A percentile compares a stretch with the other conserved stretches of the same genome.
These are phyloP conservation scores for Draba incana DNA, from an alignment of 345 rosid genomes.

Conservation along the genomic window DNA sequence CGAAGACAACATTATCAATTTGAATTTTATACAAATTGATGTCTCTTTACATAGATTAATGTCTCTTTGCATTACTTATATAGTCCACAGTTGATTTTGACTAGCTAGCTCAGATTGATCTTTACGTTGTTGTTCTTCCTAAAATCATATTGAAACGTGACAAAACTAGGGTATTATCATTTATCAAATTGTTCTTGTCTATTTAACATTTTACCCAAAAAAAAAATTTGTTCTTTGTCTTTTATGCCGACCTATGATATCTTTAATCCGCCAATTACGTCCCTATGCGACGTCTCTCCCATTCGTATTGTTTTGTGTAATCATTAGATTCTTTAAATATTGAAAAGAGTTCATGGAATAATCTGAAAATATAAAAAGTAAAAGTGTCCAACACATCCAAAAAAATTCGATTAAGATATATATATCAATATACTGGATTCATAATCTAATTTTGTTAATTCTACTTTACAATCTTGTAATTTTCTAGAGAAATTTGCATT, in stretches of 20 bases:
- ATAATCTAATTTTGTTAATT: neutral
- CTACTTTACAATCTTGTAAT: neutral
- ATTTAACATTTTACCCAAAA: too few relatives aligned
- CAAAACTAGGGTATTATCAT: neutral
- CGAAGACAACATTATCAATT: too few relatives aligned
- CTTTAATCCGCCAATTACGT: slow-evolving; percentile 27
- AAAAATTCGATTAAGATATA: neutral
- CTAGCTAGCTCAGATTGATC: neutral
- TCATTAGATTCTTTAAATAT: slow-evolving; percentile 7
- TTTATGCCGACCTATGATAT: slow-evolving; percentile 41
- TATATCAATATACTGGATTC: neutral
- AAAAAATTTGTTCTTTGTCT: too few relatives aligned
- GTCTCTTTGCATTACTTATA: neutral
- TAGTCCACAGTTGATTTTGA: neutral
- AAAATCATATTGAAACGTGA: slow-evolving; percentile 11
- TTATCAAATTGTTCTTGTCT: slow-evolving; percentile 28
- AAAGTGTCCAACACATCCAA: neutral
- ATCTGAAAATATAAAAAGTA: neutral
- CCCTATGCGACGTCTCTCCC: slow-evolving; percentile 5
- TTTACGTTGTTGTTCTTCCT: neutral
- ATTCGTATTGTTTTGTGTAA: slow-evolving; percentile 14
- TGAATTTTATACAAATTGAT: too few relatives aligned
- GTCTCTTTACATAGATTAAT: neutral
- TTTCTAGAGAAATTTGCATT: neutral
- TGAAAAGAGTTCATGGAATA: slow-evolving; percentile 11